Conservation (phyloP, 2,329 filamentous ascomycete species). For the Phialophora chinensis region DNA sequence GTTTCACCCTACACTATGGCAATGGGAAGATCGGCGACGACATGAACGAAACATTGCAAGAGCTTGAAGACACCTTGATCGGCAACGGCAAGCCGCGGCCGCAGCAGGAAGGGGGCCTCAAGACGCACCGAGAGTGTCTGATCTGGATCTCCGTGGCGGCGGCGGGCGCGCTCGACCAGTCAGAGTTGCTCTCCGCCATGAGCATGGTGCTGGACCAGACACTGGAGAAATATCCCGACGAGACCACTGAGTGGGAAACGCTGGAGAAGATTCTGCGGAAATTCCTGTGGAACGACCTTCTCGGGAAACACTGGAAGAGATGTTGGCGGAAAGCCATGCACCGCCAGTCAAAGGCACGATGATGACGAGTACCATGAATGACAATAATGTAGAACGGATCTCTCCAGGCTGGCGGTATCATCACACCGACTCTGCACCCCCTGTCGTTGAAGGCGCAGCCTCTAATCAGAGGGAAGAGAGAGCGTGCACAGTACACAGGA, state of each 20-base stretch:
- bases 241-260: conserved; percentile 23
- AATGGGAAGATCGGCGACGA: conserved; percentile 22
- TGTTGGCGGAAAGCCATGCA: conserved; percentile 26
- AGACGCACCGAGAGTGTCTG: conserved; percentile 28
- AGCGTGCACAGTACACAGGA: not conserved
- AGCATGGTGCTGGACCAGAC: conserved; percentile 25
- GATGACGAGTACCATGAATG: not conserved
- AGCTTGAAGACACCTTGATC: conserved; percentile 28
- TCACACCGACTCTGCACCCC: not conserved
- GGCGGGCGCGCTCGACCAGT: conserved; percentile 26
- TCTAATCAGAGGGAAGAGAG: not conserved
- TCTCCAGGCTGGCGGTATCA: no score
- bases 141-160: conserved; percentile 29
- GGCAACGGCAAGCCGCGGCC: conserved; percentile 18
- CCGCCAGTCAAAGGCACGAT: conserved; percentile 19
- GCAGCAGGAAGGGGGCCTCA: conserved; percentile 13
- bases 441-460: not conserved
- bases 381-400: not conserved
- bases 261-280: conserved; percentile 28
- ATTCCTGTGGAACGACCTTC: conserved; percentile 29
- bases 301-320: conserved; percentile 24
- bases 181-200: conserved; percentile 16
- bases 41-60: conserved; percentile 26
- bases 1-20: conserved; percentile 27
- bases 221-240: conserved; percentile 27